Evolutionary conservation across 768 basidiomycete genomes (phyloP).

Genomic region (Amylocystis lapponica): DNA sequence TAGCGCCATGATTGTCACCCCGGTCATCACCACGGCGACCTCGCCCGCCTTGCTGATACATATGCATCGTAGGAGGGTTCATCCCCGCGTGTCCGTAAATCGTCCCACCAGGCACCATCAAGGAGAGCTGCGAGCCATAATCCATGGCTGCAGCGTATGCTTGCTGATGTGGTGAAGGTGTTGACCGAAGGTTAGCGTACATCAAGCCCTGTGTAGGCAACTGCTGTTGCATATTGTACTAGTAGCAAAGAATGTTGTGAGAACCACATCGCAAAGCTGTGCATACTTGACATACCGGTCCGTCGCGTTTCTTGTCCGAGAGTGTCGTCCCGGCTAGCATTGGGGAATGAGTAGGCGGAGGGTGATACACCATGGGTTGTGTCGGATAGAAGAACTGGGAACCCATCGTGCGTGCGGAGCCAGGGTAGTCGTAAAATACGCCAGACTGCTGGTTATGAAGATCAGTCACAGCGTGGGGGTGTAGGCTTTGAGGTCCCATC

Average conservation of each 20-base stretch:
- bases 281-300: slow-evolving; percentile 37
- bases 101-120: slow-evolving; percentile 38
- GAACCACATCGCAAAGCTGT: not conserved
- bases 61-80: slow-evolving; percentile 10
- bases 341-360: slow-evolving; percentile 45
- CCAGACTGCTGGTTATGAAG: slow-evolving; percentile 43
- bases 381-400: slow-evolving; percentile 58
- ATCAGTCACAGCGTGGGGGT: slow-evolving; percentile 36
- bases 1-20: slow-evolving; percentile 19
- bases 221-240: slow-evolving; percentile 3
- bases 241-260: not conserved
- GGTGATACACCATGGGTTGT: slow-evolving; percentile 55
- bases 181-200: slow-evolving; percentile 36
- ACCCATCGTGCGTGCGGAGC: slow-evolving; percentile 37
- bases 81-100: slow-evolving; percentile 39
- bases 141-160: slow-evolving; percentile 42
- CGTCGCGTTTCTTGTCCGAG: slow-evolving; percentile 53
- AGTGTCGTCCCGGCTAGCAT: slow-evolving; percentile 46
- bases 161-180: slow-evolving; percentile 38
- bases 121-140: slow-evolving; percentile 41
- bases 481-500: slow-evolving; percentile 36
- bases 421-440: slow-evolving; percentile 55
- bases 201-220: slow-evolving; percentile 36
- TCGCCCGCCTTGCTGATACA: slow-evolving; percentile 31
- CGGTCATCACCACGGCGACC: slow-evolving; percentile 41